A percentile compares a stretch with the other conserved stretches of the same genome.
Conservation (phyloP, 176 grass and related monocot species). For the Raddia guianensis region DNA sequence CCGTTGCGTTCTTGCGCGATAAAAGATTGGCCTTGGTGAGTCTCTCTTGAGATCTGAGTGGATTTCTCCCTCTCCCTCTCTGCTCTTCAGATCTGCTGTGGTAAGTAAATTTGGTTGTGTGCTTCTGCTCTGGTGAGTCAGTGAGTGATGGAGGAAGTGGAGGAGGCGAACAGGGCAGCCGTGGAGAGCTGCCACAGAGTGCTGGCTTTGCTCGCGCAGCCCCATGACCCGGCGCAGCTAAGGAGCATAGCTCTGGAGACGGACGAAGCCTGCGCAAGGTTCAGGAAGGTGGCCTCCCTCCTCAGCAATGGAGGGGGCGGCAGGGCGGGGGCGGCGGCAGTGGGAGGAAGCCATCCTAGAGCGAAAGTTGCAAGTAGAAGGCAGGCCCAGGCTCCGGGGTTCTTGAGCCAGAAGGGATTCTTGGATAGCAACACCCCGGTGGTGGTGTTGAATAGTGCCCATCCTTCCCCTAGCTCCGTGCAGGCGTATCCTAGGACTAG, state of each 20-base stretch:
- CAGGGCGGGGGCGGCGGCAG: neutral
- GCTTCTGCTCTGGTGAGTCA: neutral
- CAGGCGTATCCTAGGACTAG: constrained; percentile 53
- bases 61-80: constrained; percentile 16
- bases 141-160: constrained; percentile 68
- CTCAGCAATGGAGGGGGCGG: constrained; percentile 38
- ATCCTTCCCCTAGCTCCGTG: constrained; percentile 49
- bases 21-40: neutral
- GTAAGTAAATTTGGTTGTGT: neutral
- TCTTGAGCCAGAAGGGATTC: constrained; percentile 56
- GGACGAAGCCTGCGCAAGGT: constrained; percentile 65
- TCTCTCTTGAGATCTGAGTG: constrained; percentile 39
- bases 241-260: constrained; percentile 57
- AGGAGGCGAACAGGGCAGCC: constrained; percentile 73
- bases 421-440: constrained; percentile 30
- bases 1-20: neutral
- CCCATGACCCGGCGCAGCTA: constrained; percentile 54
- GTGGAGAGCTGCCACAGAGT: constrained; percentile 81
- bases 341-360: constrained; percentile 57
- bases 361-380: constrained; percentile 49
- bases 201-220: constrained; percentile 58
- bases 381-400: constrained; percentile 29
- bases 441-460: constrained; percentile 29
- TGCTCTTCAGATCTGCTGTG: constrained; percentile 44
- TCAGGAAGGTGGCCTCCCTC: constrained; percentile 75